These are phyloP conservation scores for Magnusiomyces sp. DNA, from an alignment of 1,139 yeast genomes.

Conservation along the genomic window DNA sequence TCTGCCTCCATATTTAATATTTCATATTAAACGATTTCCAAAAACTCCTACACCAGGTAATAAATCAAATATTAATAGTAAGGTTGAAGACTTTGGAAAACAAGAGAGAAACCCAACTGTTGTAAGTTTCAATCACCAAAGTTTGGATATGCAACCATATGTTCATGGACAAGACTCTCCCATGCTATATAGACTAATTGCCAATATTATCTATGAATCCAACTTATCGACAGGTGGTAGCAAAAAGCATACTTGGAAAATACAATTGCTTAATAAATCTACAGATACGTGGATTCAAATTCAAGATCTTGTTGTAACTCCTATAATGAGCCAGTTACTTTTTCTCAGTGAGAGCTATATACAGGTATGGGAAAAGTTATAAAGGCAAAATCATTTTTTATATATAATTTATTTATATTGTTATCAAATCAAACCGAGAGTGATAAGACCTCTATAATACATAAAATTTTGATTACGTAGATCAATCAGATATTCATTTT, in stretches of 20 bases:
- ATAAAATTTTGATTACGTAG: conserved; percentile 41
- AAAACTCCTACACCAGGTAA: conserved; percentile 18
- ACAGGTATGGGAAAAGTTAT: conserved; percentile 54
- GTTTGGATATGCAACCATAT: conserved; percentile 37
- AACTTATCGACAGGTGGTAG: conserved; percentile 14
- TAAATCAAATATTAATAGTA: conserved; percentile 26
- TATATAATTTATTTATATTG: neutral
- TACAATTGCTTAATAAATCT: conserved; percentile 41
- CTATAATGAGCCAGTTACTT: conserved; percentile 48
- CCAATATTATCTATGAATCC: conserved; percentile 45
- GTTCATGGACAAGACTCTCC: conserved; percentile 16
- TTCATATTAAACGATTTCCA: conserved; percentile 50
- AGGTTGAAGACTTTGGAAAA: conserved; percentile 13
- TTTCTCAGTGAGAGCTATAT: conserved; percentile 56
- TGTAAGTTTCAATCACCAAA: conserved; percentile 47
- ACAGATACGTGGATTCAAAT: conserved; percentile 50
- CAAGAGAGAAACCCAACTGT: conserved; percentile 47
- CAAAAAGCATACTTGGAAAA: conserved; percentile 38
- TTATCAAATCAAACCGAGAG: neutral
- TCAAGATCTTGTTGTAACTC: conserved; percentile 41
- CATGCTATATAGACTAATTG: conserved; percentile 39
- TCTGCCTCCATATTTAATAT: conserved; percentile 46
- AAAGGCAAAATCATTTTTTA: too few species aligned
- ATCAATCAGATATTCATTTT: conserved; percentile 31
- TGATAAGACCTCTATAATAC: conserved; percentile 35